These are phyloP conservation scores for Pilobolus umbonatus DNA, from an alignment of 192 early-diverging fungal species.

Conservation along the genomic window DNA sequence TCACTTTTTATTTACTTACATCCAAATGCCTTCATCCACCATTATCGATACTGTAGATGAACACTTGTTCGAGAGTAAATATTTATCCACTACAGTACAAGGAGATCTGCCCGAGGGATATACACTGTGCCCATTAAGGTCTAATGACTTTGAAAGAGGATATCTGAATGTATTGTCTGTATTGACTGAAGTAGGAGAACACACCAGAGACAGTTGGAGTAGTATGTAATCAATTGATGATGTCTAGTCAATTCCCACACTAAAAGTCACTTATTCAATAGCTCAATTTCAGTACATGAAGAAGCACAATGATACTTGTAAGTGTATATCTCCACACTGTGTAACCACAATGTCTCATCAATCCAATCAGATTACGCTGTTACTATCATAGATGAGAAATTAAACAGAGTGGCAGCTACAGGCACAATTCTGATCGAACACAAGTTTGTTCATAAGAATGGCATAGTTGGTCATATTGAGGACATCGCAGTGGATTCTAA, in stretches of 20 bases:
- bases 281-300: slow-evolving; percentile 71
- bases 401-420: slow-evolving; percentile 62
- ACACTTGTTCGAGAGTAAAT: slow-evolving; percentile 49
- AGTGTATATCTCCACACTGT: slow-evolving; percentile 9
- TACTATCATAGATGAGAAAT: slow-evolving; percentile 65
- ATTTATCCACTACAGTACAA: slow-evolving; percentile 63
- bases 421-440: slow-evolving; percentile 82
- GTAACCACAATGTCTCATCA: slow-evolving; percentile 16
- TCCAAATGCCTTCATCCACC: no score
- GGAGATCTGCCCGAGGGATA: slow-evolving; percentile 53
- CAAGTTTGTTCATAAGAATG: slow-evolving; percentile 76
- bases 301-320: slow-evolving; percentile 67
- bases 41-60: not conserved
- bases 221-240: no score
- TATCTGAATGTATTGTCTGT: slow-evolving; percentile 48
- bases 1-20: no score
- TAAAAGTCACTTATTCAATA: no score
- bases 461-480: slow-evolving; percentile 80
- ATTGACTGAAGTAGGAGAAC: slow-evolving; percentile 65
- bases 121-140: slow-evolving; percentile 52
- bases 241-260: no score
- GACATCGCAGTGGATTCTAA: slow-evolving; percentile 57
- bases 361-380: slow-evolving; percentile 52
- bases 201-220: slow-evolving; percentile 53
- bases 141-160: slow-evolving; percentile 67